These are phyloP conservation scores for Apiospora phragmitis DNA, from an alignment of 2,329 filamentous ascomycete species.

Conservation along the genomic window DNA sequence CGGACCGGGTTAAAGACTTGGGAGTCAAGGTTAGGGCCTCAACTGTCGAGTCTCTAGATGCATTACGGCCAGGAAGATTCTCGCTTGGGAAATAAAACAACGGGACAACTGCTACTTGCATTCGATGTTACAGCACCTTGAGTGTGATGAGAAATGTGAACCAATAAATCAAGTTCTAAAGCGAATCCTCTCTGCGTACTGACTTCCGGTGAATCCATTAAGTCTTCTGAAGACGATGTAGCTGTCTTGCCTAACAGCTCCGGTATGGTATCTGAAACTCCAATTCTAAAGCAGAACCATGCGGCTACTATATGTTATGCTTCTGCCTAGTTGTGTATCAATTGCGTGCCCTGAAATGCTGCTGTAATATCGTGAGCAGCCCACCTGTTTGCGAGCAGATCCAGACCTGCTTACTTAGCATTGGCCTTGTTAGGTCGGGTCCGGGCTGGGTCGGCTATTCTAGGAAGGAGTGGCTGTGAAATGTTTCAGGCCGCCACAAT, in stretches of 20 bases:
- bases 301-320: no score
- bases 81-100: constrained; percentile 17
- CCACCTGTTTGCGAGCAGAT: background rate
- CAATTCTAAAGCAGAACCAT: background rate
- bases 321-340: background rate
- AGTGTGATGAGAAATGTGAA: constrained; percentile 3
- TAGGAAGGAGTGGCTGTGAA: background rate
- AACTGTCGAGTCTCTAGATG: constrained; percentile 16
- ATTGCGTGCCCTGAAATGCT: background rate
- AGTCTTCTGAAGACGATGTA: background rate
- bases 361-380: background rate
- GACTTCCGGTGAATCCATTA: constrained; percentile 11
- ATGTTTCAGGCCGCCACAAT: constrained; percentile 7
- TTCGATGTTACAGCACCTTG: constrained; percentile 26
- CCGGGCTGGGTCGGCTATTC: background rate
- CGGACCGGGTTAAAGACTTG: background rate
- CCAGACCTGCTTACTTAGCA: background rate
- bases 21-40: background rate
- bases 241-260: background rate
- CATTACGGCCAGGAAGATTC: constrained; percentile 25
- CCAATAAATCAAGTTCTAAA: background rate
- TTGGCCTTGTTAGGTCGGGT: background rate
- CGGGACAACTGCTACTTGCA: constrained; percentile 19
- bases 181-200: background rate
- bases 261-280: background rate